Conservation (phyloP, 805 yeast species). For the Sugiyamaella valdiviana region DNA sequence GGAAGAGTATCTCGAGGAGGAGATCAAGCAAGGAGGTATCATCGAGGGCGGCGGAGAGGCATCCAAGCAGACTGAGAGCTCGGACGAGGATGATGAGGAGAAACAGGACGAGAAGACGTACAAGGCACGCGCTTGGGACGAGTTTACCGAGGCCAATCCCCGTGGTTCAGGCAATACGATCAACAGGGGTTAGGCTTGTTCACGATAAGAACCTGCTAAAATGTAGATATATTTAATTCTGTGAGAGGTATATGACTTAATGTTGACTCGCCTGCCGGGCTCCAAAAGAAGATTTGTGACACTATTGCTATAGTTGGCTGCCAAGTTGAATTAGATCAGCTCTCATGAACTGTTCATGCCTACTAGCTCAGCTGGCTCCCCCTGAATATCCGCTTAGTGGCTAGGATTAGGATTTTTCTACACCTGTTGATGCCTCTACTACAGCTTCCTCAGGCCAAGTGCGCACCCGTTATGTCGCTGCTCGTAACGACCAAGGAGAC, state of each 20-base stretch:
- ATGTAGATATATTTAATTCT: no score
- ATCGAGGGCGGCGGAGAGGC: conserved; percentile 29
- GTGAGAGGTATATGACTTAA: no score
- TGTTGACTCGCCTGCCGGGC: no score
- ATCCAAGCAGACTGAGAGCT: conserved; percentile 31
- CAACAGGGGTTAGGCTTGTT: conserved; percentile 54
- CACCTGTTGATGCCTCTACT: neutral
- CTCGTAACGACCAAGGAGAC: conserved; percentile 14
- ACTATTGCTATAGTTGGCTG: no score
- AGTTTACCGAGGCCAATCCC: conserved; percentile 77
- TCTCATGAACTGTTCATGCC: neutral
- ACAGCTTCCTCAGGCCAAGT: neutral
- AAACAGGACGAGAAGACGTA: conserved; percentile 60
- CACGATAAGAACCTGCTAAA: no score
- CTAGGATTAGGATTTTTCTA: neutral
- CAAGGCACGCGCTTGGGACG: conserved; percentile 86
- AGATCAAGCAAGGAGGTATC: conserved; percentile 79
- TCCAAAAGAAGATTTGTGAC: no score
- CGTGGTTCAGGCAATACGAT: conserved; percentile 88
- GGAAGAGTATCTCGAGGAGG: conserved; percentile 85
- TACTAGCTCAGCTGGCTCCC: neutral
- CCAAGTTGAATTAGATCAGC: neutral
- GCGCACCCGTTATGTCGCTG: neutral
- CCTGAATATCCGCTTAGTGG: neutral
- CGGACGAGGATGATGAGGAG: conserved; percentile 58